Evolutionary conservation across 1,284 basidiomycete species (phyloP).

Genomic region (Pyrrhoderma noxium): DNA sequence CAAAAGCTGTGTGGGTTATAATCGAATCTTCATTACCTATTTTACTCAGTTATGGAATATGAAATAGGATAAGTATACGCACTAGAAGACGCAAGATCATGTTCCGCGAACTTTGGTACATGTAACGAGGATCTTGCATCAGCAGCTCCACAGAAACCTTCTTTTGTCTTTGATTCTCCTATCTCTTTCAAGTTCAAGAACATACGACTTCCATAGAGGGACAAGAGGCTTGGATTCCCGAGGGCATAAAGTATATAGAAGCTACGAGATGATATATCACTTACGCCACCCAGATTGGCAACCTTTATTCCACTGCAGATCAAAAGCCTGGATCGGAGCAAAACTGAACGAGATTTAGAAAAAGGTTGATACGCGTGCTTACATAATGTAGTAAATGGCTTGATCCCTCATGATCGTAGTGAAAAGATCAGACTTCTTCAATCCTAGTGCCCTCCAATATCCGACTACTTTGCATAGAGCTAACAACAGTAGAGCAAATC

Average conservation of each 20-base stretch:
- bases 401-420: conserved; percentile 9
- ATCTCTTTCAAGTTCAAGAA: not conserved
- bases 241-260: not conserved
- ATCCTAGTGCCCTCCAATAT: conserved; percentile 1
- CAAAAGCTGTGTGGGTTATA: too few species aligned
- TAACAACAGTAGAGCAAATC: not conserved
- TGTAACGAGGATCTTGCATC: too few species aligned
- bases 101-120: too few species aligned
- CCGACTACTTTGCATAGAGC: conserved; percentile 7
- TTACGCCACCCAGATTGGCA: not conserved
- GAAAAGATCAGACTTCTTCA: conserved; percentile 1
- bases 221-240: not conserved
- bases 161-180: not conserved
- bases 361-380: too few species aligned
- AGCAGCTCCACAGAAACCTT: not conserved
- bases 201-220: not conserved
- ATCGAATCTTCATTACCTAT: too few species aligned
- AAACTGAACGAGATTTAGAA: too few species aligned
- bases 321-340: too few species aligned
- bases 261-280: not conserved
- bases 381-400: conserved; percentile 7
- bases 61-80: too few species aligned
- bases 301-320: too few species aligned
- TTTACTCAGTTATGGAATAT: too few species aligned
- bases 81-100: too few species aligned